Evolutionary conservation across 768 basidiomycete species (phyloP), one percentile per base, ranked within the genome.

Genomic region (Hygrophoropsis aurantiaca): DNA sequence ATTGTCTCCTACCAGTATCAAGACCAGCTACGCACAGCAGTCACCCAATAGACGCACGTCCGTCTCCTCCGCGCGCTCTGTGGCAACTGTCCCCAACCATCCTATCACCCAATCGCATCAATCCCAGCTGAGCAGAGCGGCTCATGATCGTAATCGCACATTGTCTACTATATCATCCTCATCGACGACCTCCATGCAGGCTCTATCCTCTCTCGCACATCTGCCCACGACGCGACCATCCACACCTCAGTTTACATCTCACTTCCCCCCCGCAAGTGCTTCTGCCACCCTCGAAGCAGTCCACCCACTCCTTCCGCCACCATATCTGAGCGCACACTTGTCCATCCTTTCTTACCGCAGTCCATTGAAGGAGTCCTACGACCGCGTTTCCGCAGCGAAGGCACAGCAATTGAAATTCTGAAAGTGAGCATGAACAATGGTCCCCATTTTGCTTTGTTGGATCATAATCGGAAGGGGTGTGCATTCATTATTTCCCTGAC

Each of bases 241-340:
- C 25, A 57, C 67, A 10, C 72, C 70, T 3, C 80, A 79, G 47
- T 62, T 80, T 42, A 73, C 80, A 5, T 69, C 76, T 7, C 77
- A 81, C 65, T 87, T 90, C 68, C 85, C 88, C 8, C 75, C 80
- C 1, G 64, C 68, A n/a, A 82, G 79, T 46, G 73, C 79, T 15
- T 72, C 75, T 40, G 68, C 69, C 19, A 72, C 80, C 45, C 66
- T 80, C 16, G 84, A 87, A 58, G 70, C 67, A 20, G 78, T 85
- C 8, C 88, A 90, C 59, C 78, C 85, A 0, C 71, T 89, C 15
- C 73, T 90, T 19, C 88, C 88, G 0, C 77, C 79, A 3, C 86
- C 87, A 34, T 89, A 88, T 58, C 62, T 87, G 51, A 78, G 71
- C 54, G 79, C 83, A 47, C 88, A 90, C 49, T 70, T 89, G 62